Evolutionary conservation across 306 rosid genomes (phyloP), one percentile per base, ranked within the genome.

Genomic region (Ziziphus jujuba): DNA sequence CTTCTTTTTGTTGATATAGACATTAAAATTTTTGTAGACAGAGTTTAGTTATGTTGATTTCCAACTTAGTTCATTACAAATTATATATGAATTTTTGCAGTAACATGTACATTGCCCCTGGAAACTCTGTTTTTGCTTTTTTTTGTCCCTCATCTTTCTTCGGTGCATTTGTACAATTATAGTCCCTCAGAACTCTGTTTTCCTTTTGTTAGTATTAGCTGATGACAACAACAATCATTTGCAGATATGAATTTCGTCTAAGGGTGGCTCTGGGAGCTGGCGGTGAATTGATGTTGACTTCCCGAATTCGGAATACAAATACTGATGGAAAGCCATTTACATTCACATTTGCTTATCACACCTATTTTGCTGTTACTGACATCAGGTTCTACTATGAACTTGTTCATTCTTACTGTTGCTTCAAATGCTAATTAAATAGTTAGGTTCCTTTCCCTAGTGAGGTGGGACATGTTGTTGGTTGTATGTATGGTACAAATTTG

Each of bases 251-350:
- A 70, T 91, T 81, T 79, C 92, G 97, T 25, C 78, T 80, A 9
- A 82, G 95, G 66, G 61, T 91, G 66, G 74, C 82, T 63, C 66
- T 91, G 77, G 95, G 86, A 47, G 85, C 95, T 49, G 77, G 72
- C 15, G 92, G 97, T 70, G 90, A 82, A 54, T 70, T 91, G 67
- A 73, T 78, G 88, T 31, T 87, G 81, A 88, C 88, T 9, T 85
- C 97, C 9, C 87, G 97, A 53, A 84, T 87, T 71, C 85, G 95
- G 67, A 91, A 91, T 69, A 84, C 91, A 57, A 86, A 82, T 49
- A 79, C 73, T 17, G 95, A 86, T 79, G 97, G 90, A 47, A 86
- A 82, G 75, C 67, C 89, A 0, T 84, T 91, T 72, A 72, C 84
- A 25, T 91, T 91, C 82, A 82, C 95, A 51, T 87, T 91, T 73